Base-by-base conservation (phyloP, 2,329 filamentous ascomycete species). In the Madurella fahalii region DNA sequence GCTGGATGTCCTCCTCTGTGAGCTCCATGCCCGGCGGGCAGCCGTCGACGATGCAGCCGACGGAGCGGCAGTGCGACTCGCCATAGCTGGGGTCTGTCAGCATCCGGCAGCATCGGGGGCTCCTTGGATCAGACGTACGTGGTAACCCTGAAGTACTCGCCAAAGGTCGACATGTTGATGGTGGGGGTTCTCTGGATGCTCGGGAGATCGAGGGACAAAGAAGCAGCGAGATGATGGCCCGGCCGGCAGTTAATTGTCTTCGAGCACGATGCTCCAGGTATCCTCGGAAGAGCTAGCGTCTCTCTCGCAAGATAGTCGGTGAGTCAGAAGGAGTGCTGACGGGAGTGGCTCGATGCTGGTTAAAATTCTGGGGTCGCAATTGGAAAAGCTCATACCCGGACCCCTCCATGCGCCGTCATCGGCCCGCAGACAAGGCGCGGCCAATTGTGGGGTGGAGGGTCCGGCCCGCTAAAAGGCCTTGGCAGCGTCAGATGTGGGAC, bases 31-130 rank as follows among this genome's bases (percentile, higher is more conserved):
- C 89, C 13, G 94, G 92, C 37, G 93, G 94, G 68, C 85, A 89
- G 65, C 91, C 91, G 70, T 97, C 93, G 73, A 97, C 86, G 67
- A 97, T 96, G 77, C 90, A 95, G 68, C 91, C 92, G 66, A 97
- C 91, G 32, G 88, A 93, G 67, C 86, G 87, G 77, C 93, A 95
- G 76, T 96, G 93, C 65, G 67, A 68, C 68, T 79, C 76, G 68
- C 77, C 76, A 61, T 74, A 77, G 65, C 76, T 77, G 61, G 61
- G 45, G 43, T 37, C 46, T 54, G 39, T 58, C 50, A 58, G 47
- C 40, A 4, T 32, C 31, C 18, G 34, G 1, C 11, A 13, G 16
- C 50, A 41, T 53, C 40, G 49, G 39, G 37, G 25, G 25, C 25
- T 3, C 25, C 12, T 42, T 2, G 11, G 17, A 13, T 4, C 7